Percentiles rank a stretch among this genome's conserved stretches.
These are phyloP conservation scores for Marvania coccoides DNA, from an alignment of 139 green algal genomes.

Conservation along the genomic window DNA sequence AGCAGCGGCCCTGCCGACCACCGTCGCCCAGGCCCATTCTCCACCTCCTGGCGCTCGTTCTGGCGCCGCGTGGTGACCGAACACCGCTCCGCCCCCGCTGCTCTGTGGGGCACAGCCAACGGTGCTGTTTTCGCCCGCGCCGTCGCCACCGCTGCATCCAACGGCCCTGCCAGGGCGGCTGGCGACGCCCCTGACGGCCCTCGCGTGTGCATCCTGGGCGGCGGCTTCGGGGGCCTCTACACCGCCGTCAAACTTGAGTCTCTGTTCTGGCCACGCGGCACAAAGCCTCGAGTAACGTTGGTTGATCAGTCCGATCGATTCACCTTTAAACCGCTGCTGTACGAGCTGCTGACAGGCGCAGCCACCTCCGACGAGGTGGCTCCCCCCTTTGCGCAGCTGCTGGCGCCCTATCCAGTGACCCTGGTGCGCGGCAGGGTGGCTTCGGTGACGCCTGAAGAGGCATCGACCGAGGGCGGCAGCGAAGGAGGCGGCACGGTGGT, in stretches of 20 bases:
- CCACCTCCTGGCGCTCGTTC: no score
- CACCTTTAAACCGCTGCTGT: slow-evolving; percentile 98
- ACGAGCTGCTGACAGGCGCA: slow-evolving; percentile 86
- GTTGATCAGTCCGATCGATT: slow-evolving; percentile 91
- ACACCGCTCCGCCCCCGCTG: no score
- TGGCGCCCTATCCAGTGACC: slow-evolving; percentile 73
- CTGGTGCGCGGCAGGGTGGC: slow-evolving; percentile 70
- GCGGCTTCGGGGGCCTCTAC: slow-evolving; percentile 97
- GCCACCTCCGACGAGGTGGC: slow-evolving; percentile 80
- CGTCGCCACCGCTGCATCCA: not conserved
- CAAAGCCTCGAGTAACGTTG: slow-evolving; percentile 78
- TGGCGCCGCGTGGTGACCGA: no score
- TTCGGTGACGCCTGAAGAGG: slow-evolving; percentile 5
- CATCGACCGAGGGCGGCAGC: slow-evolving; percentile 6
- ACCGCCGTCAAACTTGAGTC: slow-evolving; percentile 83
- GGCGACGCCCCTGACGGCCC: slow-evolving; percentile 18
- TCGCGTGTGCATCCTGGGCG: slow-evolving; percentile 86
- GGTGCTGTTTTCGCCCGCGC: not conserved
- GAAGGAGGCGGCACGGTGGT: slow-evolving; percentile 42
- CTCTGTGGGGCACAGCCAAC: no score
- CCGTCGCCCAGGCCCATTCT: no score
- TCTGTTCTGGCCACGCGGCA: slow-evolving; percentile 81
- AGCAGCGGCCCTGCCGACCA: no score
- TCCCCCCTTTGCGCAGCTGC: slow-evolving; percentile 74
- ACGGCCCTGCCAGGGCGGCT: not conserved